Evolutionary conservation across 2,329 filamentous ascomycete genomes (phyloP), one percentile per base, ranked within the genome.

Genomic region (Drechmeria coniospora): DNA sequence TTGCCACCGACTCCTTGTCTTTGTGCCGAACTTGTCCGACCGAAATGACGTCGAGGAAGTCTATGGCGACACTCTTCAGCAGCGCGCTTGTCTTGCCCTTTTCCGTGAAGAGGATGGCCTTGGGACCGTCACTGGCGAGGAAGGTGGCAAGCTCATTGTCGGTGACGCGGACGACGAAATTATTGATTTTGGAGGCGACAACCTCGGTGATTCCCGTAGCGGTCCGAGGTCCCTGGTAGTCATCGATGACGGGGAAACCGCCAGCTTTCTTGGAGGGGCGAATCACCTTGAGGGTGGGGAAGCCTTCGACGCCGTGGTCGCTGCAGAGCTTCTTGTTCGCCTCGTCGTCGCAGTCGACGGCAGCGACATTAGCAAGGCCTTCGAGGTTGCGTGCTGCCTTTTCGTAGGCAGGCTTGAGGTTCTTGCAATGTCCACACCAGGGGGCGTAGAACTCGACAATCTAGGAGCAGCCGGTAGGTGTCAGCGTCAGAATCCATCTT

Each of bases 361-460:
- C 90, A 26, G 83, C 90, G 23, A 98, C 87, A 45, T 93, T 92
- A 43, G 84, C 90, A 10, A 95, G 67, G 10, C 90, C 90, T n/a
- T 79, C 71, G 32, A 98, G 76, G 43, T 75, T 83, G 45, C 78
- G 79, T 42, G 90, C 90, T 2, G 77, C 86, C 55, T 93, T 93
- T 54, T 95, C 87, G 57, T 90, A 98, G 24, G 82, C 81, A 3
- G 86, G 87, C 58, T 94, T 86, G 45, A 98, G 77, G 57, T 79
- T 94, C 57, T 93, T 70, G 61, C 90, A 98, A 58, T 95, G 90
- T 23, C 87, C 90, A 46, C 90, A 95, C 87, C 87, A 95, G 15
- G 87, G 87, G 7, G 87, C 87, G 47, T 93, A 95, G 66, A 95
- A 95, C 57, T 86, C 82, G 49, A 74, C 57, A 25, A 74, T 66